Evolutionary conservation across 2,329 filamentous ascomycete species (phyloP), one percentile per base, ranked within the genome.

Genomic region (Paecilomyces sp.): DNA sequence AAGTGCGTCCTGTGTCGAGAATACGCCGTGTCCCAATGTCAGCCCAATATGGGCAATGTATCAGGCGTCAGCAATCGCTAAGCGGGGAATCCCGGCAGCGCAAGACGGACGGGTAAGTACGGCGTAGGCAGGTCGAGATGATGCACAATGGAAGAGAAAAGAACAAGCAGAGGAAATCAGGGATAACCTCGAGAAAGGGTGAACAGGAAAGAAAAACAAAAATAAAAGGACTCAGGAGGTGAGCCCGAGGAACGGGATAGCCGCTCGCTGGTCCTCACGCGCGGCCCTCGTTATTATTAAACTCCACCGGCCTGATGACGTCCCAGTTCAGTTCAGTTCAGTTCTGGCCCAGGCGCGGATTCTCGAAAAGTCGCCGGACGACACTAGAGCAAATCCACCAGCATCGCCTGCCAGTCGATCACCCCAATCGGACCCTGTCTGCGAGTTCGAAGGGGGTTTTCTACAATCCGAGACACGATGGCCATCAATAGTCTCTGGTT

Each of bases 401-500:
- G 5, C 31, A 11, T 18, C 41, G 8, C 41, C 41, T 47, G 41
- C 41, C 15, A 47, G 41, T 47, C 41, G 41, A 47, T 47, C 41
- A 8, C 15, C 57, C 60, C 31, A 53, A 33, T 50, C 58, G 59
- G 52, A 47, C 58, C 59, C 33, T 58, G 25, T 60, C 18, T n/a
- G 41, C 36, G 12, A 41, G 15, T 2, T 41, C 41, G n/a, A 47
- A 47, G 41, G n/a, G 31, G 41, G n/a, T 18, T 47, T 8, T 47
- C 18, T 47, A 47, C 18, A 55, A 57, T 59, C 57, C 60, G 62
- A 57, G 64, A 61, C 59, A 78, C 77, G 76, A 70, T 68, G 63
- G 66, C 70, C 6, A 66, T 79, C 18, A 77, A 77, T 64, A 76
- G 74, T 62, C 73, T 85, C 56, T 88, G 84, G 84, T 82, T 80